A percentile compares a stretch with the other conserved stretches of the same genome.
phyloP scores from a whole-genome alignment of 257 asterid species.

The Henckelia pumila region DNA sequence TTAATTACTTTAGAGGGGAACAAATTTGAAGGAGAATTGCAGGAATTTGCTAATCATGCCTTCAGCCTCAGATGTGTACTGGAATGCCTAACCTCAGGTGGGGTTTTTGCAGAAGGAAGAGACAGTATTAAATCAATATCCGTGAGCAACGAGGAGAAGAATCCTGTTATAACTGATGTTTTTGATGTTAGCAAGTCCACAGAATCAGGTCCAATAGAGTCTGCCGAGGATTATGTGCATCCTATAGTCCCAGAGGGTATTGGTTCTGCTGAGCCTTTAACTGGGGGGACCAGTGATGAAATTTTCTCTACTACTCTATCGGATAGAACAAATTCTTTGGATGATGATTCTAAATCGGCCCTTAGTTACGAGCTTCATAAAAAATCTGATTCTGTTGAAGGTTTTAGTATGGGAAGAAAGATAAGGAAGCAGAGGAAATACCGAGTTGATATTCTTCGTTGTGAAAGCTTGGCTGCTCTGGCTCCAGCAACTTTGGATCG shows the following conservation, averaged over 20 bases:
- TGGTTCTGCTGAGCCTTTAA: constrained; percentile 37
- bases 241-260: constrained; percentile 31
- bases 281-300: constrained; percentile 32
- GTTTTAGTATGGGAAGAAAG: constrained; percentile 44
- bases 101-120: constrained; percentile 50
- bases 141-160: constrained; percentile 40
- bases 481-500: constrained; percentile 92
- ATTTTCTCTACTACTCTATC: constrained; percentile 30
- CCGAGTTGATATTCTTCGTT: constrained; percentile 90
- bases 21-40: constrained; percentile 97
- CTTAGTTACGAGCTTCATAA: constrained; percentile 44
- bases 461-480: constrained; percentile 97
- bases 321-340: constrained; percentile 36
- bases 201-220: constrained; percentile 29
- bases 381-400: constrained; percentile 43
- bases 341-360: constrained; percentile 40
- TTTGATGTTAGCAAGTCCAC: constrained; percentile 32
- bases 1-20: constrained; percentile 86
- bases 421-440: constrained; percentile 60
- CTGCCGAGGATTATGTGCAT: constrained; percentile 34
- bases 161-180: constrained; percentile 37
- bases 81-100: constrained; percentile 95
- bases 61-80: constrained; percentile 92
- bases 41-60: constrained; percentile 98
- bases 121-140: constrained; percentile 37